Base-by-base conservation (phyloP, 2,329 filamentous ascomycete species). In the Cryphonectria parasitica region DNA sequence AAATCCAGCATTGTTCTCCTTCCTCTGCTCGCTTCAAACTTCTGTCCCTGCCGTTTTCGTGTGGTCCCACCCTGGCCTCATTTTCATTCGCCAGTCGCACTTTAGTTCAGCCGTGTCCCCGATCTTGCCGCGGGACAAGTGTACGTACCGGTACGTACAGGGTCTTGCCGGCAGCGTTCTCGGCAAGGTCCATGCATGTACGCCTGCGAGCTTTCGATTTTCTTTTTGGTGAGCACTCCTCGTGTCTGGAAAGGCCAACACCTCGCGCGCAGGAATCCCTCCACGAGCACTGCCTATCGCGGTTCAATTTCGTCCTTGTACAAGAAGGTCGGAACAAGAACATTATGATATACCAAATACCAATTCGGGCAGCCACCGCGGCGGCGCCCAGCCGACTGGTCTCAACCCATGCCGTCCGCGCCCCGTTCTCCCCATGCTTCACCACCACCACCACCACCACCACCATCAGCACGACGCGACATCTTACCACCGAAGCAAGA, bases 1-100 rank as follows among this genome's bases (percentile, higher is more conserved):
- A 72, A 72, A 71, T 71, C 68, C 43, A 68, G 43, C 58, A 68
- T 69, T 72, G 71, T 69, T 66, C 69, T 15, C 54, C 36, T 41
- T 19, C 56, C 31, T 66, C 31, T 58, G 43, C 10, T 39, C 52
- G 34, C 41, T 52, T 52, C 66, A 67, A 67, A 68, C 56, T 68
- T 61, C 56, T 52, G 56, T 36, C 60, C 36, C 66, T 41, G 43
- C 67, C 66, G 61, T 66, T 71, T 72, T 72, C 69, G 69, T 71
- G 69, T 69, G 69, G 69, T 71, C 69, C 63, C 71, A 72, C 71
- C 6, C 41, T 17, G 3, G 25, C 22, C 25, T 13, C 49, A 7
- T 25, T 54, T 2, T 31, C 34, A 72, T 68, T 72, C 66, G 71
- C 49, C 62, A 41, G 58, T n/a, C 71, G 69, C 71, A 65, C 54